Base-by-base conservation (phyloP, 768 basidiomycete species). In the Polyporus arcularius region DNA sequence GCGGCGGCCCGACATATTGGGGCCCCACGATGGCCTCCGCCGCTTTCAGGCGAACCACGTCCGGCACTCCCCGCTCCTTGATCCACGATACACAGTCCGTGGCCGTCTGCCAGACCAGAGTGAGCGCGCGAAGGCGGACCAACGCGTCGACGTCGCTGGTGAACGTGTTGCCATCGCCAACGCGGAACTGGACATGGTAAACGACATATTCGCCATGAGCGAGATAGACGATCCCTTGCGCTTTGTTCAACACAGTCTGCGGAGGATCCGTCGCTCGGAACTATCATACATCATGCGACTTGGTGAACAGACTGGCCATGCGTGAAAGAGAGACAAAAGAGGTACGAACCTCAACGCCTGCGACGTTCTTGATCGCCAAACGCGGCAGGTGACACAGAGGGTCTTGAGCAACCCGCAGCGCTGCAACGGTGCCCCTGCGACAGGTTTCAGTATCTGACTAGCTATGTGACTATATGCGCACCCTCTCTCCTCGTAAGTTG, bases 141-240 rank as follows among this genome's bases (percentile, higher is more conserved):
- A 59, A 21, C 14, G 58, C 58, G 9, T 59, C 51, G 42, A 41
- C 53, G 35, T 59, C 58, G 21, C 46, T 53, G 26, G 41, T 35
- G 43, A 53, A 18, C 14, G 28, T 47, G 35, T 38, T 21, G 35
- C 58, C 58, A 51, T 59, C 35, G 15, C 58, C 58, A 10, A 59
- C 45, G 51, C 58, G 58, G 52, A 59, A 59, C 16, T 59, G 58
- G 18, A 59, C 31, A 30, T 53, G 58, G 43, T 53, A 21, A 32
- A 59, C 39, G 16, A 35, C 58, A 35, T 47, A 59, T 1, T 59
- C 58, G 43, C 58, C 58, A 5, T 26, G 35, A 15, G 38, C 10
- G 35, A 59, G 58, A 11, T 40, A 32, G 35, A 59, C 26, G 26
- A 51, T 41, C 15, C 51, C 58, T 15, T 40, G 14, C 28, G 46